Base-by-base conservation (phyloP, 805 yeast species). In the Monosporozyma unispora region DNA sequence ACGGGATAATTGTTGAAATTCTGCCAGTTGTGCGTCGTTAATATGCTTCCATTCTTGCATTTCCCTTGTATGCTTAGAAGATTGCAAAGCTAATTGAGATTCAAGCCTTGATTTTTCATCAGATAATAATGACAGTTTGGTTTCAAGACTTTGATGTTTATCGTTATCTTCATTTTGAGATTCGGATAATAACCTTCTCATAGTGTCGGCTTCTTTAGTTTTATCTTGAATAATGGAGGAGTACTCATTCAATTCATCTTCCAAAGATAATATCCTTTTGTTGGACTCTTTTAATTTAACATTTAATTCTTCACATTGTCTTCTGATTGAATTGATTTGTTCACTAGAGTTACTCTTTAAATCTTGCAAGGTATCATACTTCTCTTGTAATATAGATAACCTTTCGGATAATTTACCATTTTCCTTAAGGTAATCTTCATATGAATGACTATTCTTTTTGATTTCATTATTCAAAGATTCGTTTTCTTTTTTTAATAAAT, bases 181-280 rank as follows among this genome's bases (percentile, higher is more conserved):
- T 43, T 87, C 96, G 44, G 78, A 64, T 27, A 90, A 60, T 37
- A 87, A 63, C 51, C 85, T 71, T 56, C 95, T 75, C 66, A 89
- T 78, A 0, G 87, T 80, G 1, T 81, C 72, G 0, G 87, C 75
- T 66, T 91, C 98, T 46, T 90, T 73, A 0, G 86, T 80, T 52
- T 95, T 77, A 59, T 89, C 96, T 59, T 83, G 93, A 2, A 90
- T 66, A 64, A 82, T 72, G 29, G 78, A 76, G 49, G 87, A 76
- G 4, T 86, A 71, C 50, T 90, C 97, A 10, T 76, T 70, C n/a
- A 91, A 68, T 60, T 90, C 96, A 50, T 88, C 96, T 56, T 86
- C 89, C 27, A 90, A 63, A 1, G 80, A 76, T 50, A 85, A 89
- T 21, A 78, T 71, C 53, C 78, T 75, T 48, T 72, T 72, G 41